Percentiles rank a stretch among this genome's conserved stretches.
These are phyloP conservation scores for Penicillium odoratum DNA, from an alignment of 495 filamentous ascomycete species.

Conservation along the genomic window DNA sequence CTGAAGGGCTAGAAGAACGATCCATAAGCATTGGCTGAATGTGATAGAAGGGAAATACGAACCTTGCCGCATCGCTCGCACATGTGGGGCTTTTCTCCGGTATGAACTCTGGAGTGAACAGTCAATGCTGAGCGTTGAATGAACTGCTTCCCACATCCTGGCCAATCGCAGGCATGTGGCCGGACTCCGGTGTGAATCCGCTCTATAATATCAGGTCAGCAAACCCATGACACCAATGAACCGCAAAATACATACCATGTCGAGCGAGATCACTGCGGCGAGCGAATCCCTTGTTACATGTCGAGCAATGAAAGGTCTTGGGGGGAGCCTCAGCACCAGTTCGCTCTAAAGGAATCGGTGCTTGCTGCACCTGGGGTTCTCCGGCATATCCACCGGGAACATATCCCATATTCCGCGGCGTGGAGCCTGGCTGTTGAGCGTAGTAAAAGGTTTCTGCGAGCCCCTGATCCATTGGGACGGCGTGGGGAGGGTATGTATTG, in stretches of 20 bases:
- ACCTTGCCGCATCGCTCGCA: constrained; percentile 98
- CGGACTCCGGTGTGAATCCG: constrained; percentile 91
- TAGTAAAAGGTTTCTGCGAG: constrained; percentile 31
- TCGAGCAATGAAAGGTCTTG: constrained; percentile 90
- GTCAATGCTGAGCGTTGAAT: constrained; percentile 98
- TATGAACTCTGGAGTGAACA: constrained; percentile 92
- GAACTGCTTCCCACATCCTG: constrained; percentile 90
- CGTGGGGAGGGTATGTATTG: constrained; percentile 55
- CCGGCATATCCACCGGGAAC: constrained; percentile 40
- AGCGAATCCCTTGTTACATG: constrained; percentile 90
- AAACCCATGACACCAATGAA: background rate
- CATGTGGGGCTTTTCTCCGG: constrained; percentile 97
- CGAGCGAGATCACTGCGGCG: constrained; percentile 90
- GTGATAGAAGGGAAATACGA: constrained; percentile 18
- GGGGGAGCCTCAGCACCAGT: constrained; percentile 52
- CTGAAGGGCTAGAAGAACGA: constrained; percentile 77
- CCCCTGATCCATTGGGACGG: constrained; percentile 43
- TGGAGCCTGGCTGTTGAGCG: constrained; percentile 42
- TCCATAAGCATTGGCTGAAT: constrained; percentile 4
- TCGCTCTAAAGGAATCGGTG: constrained; percentile 40
- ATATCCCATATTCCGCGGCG: constrained; percentile 55
- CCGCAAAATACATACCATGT: constrained; percentile 67
- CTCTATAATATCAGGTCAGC: constrained; percentile 55
- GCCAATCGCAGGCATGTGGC: constrained; percentile 90
- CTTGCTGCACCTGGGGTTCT: constrained; percentile 36